Percentiles rank a stretch among this genome's conserved stretches.
Conservation (phyloP, 192 early-diverging fungal species). For the Mortierella antarctica region DNA sequence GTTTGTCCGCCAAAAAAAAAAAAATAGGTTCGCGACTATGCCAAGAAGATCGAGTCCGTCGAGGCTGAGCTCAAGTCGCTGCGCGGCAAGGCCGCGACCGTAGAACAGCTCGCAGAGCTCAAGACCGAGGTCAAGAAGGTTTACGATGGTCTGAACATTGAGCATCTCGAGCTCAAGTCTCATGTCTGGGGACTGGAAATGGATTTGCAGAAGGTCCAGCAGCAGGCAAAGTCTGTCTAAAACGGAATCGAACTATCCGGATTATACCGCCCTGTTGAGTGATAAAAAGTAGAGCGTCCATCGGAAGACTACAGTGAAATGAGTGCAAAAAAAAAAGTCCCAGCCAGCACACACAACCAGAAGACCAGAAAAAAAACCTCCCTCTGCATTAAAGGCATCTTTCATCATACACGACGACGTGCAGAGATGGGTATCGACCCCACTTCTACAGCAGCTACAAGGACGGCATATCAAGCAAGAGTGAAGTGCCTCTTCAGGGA, state of each 20-base stretch:
- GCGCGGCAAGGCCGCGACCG: conserved; percentile 66
- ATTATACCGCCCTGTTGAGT: neutral
- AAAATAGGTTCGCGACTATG: conserved; percentile 73
- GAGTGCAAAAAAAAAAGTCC: neutral
- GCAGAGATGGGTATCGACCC: no score
- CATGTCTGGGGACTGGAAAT: conserved; percentile 81
- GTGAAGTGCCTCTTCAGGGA: no score
- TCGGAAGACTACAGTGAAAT: neutral
- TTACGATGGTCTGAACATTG: conserved; percentile 79
- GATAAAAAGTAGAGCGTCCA: neutral
- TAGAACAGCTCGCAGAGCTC: conserved; percentile 64
- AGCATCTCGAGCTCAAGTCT: conserved; percentile 86
- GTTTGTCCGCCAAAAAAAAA: neutral
- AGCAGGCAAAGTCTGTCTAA: conserved; percentile 45
- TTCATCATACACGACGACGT: no score
- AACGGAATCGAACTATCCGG: neutral
- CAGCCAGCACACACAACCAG: neutral
- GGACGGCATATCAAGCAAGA: no score
- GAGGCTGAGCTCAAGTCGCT: conserved; percentile 73
- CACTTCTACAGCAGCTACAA: no score
- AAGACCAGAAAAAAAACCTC: no score
- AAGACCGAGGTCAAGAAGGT: conserved; percentile 64
- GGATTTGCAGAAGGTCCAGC: conserved; percentile 53
- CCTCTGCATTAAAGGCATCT: no score
- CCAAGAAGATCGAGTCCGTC: conserved; percentile 80